Base-by-base conservation (phyloP, 192 early-diverging fungal species). In the Coemansia sp. region DNA sequence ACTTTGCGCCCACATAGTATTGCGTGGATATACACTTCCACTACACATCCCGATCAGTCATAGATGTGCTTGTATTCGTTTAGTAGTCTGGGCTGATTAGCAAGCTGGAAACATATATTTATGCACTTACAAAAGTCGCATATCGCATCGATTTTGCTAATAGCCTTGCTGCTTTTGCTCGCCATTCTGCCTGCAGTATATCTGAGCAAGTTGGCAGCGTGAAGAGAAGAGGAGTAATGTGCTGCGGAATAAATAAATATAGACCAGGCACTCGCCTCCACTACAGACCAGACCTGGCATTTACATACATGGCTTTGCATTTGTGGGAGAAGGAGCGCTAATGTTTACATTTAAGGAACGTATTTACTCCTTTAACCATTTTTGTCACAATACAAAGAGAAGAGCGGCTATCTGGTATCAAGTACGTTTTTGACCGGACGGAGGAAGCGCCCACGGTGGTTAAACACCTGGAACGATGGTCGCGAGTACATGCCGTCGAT, bases 401-500 rank as follows among this genome's bases (percentile, higher is more conserved):
- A 23, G 61, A 34, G 23, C 14, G 5, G 36, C 37, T 42, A 41
- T 32, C 42, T 62, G 55, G 55, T 31, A 15, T 34, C 55, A 32
- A 58, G 15, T 4, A 9, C 29, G 5, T 17, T 12, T 15, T 66
- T 50, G 23, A 64, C 39, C 25, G 80, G 80, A 12, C 72, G 80
- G 9, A 82, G 64, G 27, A 64, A 77, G 44, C 80, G 80, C 37
- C 80, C 80, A 29, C 80, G 80, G 55, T 82, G 80, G 75, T 77
- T 76, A 50, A 70, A 82, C 7, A 74, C 68, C 65, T 82, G 80
- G 75, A 82, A 82, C 53, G 80, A 82, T 25, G 80, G 75, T 19
- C 80, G 67, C 57, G 80, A 82, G 59, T 70, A 82, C 31, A 82
- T 62, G 53, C 80, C 80, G 37, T 82, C 75, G 36, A 82, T 65